Evolutionary conservation across 2,329 filamentous ascomycete genomes (phyloP), one percentile per base, ranked within the genome.

Genomic region (Samsoniella hepiali): DNA sequence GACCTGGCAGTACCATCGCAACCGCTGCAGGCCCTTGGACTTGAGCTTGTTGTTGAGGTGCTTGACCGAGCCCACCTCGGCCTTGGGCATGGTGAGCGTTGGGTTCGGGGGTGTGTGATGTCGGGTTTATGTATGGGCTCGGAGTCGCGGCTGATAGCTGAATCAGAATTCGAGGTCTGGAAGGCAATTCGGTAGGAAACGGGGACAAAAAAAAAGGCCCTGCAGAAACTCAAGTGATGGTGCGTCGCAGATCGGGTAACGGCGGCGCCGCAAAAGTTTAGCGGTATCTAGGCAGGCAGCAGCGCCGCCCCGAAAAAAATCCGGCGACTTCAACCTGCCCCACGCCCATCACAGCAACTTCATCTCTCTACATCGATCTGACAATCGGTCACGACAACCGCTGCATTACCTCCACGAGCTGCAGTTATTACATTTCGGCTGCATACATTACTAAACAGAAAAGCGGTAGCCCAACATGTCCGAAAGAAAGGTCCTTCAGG

Each of bases 51-150:
- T 98, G 77, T 85, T 87, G 65, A 98, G 84, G 75, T 91, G 86
- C 79, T 97, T 98, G n/a, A 89, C 92, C 63, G 89, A 91, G 67
- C 95, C 95, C 61, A 91, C 88, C 81, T 98, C 95, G 71, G 95
- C 95, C 81, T 91, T 91, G 60, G 89, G 89, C 94, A 98, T 98
- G 59, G 74, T 89, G 79, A 71, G 50, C 40, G 32, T 34, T 5
- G 45, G 40, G 27, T 9, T 32, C 22, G 22, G 17, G 22, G 17
- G 15, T 10, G 44, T n/a, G 13, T n/a, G 27, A n/a, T 11, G 40
- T 51, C 45, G 27, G 22, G 45, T 27, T 8, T 50, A 27, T 13
- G 34, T 22, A 10, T 34, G 4, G 2, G 22, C 9, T 50, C 32
- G 15, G 57, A 15, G 34, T 51, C 57, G 57, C 45, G 34, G 17